Base-by-base conservation (phyloP, 805 yeast genomes). In the Cyberlindnera xishuangbannaensis region DNA sequence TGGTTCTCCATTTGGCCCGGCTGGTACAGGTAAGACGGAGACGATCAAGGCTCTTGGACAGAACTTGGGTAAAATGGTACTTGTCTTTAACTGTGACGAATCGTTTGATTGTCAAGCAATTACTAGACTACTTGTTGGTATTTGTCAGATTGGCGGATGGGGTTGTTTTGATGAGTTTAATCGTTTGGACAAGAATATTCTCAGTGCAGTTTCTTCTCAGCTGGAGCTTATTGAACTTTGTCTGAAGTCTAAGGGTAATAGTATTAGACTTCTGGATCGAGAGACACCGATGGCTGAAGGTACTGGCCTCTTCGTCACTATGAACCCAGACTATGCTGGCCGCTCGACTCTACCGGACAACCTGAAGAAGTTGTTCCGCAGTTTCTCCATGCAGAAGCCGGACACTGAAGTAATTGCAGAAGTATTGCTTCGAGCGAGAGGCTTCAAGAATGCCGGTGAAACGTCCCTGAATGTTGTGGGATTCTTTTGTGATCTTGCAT, bases 21-120 rank as follows among this genome's bases (percentile, higher is more conserved):
- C 97, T 3, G 97, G 97, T 26, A 90, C 97, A 0, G 97, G 97
- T 44, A 90, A 90, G 52, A 90, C 97, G 0, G 97, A 90, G 53
- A 71, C 95, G 0, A 69, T 90, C 17, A 90, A 90, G 53, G 83
- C 95, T 0, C 61, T 88, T 19, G 96, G 92, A 1, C 76, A 76
- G 26, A 75, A 74, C 24, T 59, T 90, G 7, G 97, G 97, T 7
- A 69, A 76, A 37, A 73, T 76, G 72, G 95, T 86, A 0, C 55
- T 83, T 9, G 95, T 90, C 0, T 88, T 90, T 55, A 80, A 86
- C 51, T 90, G 97, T 61, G 97, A 90, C 48, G 95, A 88, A 31
- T 62, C 83, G 0, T 90, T 85, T 61, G 95, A 88, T 48, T 82
- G 71, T 48, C 80, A 72, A 36, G 72, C 95, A 0, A 80, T 90